Evolutionary conservation across 140 eudicot genomes (phyloP), one percentile per base, ranked within the genome.

Genomic region (Ambrosia hybrid): DNA sequence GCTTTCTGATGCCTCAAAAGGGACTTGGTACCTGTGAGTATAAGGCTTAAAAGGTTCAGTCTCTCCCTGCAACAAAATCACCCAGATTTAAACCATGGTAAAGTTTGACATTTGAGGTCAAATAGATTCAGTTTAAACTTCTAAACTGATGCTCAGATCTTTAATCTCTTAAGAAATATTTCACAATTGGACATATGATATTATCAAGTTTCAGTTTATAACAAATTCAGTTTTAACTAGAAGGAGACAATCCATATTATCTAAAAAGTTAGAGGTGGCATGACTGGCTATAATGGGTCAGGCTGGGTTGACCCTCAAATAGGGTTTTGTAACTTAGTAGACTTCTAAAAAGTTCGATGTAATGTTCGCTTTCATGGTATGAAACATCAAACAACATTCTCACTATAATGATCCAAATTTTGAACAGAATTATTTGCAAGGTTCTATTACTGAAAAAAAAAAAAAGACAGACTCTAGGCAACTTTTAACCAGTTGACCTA

Each of bases 21-120:
- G 98, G 73, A 76, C 77, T 51, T 14, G 90, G 77, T 85, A 87
- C 65, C 96, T 87, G 68, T 83, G 85, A 76, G 75, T 79, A 67
- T 57, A 92, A 58, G 95, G 96, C 87, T 85, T 92, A 71, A 86
- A 89, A 30, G 95, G 88, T 74, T 77, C 71, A 11, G 74, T 81
- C 81, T 86, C 96, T 71, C 91, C 93, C 96, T 92, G 92, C 79
- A 80, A 85, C 30, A 67, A 71, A 76, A 78, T 63, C 4, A 76
- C 64, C 33, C 70, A 67, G 72, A 53, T 13, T 48, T 12, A 68
- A 15, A 55, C 58, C 43, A 21, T 9, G 39, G 15, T 26, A 38
- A 46, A 61, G 38, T 70, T 70, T 63, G 72, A 70, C 60, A 71
- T 77, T 61, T 68, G 4, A 67, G 15, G 70, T 68, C 75, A 68